phyloP scores from a whole-genome alignment of 306 rosid genomes.

The Ceratonia siliqua region DNA sequence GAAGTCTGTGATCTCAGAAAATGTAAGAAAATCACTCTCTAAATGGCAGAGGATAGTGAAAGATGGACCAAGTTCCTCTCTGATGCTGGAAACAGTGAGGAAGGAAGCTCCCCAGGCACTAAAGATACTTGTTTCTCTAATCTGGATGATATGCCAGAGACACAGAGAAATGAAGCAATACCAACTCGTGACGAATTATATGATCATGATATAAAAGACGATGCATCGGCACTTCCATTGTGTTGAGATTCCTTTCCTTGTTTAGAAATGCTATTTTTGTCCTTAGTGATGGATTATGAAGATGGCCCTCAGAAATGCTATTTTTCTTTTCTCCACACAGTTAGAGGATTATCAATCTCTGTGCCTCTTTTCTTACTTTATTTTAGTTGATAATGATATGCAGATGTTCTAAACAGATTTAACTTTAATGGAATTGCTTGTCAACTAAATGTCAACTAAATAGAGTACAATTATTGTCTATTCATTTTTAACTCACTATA shows the following conservation, averaged over 20 bases:
- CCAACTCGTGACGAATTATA: slow-evolving; percentile 18
- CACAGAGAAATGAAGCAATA: slow-evolving; percentile 4
- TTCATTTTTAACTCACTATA: no score
- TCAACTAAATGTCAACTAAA: no score
- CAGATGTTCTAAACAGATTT: no score
- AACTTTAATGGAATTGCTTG: no score
- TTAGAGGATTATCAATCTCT: background rate
- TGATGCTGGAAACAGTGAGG: slow-evolving; percentile 32
- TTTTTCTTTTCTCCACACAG: no score
- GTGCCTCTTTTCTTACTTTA: no score
- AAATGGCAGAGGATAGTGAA: slow-evolving; percentile 81
- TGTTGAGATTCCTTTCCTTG: slow-evolving; percentile 35
- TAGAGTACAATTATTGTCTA: no score
- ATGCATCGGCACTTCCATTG: slow-evolving; percentile 26
- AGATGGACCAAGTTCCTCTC: slow-evolving; percentile 46
- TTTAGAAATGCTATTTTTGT: no score
- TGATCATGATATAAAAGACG: slow-evolving; percentile 20
- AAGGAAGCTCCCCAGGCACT: slow-evolving; percentile 54
- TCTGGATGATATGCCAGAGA: slow-evolving; percentile 8
- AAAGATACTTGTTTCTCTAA: slow-evolving; percentile 23
- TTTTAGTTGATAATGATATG: no score
- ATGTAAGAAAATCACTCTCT: slow-evolving; percentile 64
- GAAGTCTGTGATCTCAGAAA: slow-evolving; percentile 67
- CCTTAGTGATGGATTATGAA: no score
- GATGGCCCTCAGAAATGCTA: no score